phyloP scores from a whole-genome alignment of 768 basidiomycete species.

The Coprinopsis marcescibilis region DNA sequence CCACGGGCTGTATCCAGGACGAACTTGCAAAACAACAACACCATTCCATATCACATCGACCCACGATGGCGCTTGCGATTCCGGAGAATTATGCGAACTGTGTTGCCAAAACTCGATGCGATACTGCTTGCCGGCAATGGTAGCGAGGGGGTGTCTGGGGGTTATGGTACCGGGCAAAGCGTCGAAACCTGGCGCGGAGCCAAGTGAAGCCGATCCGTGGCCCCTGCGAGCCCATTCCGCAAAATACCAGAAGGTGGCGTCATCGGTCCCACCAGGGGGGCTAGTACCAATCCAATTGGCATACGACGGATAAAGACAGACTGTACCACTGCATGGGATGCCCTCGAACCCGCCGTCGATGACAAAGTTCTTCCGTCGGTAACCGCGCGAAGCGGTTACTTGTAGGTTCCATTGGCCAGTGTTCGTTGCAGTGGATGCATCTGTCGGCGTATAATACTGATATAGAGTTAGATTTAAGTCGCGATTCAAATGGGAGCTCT shows the following conservation, averaged over 20 bases:
- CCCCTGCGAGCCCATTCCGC: conserved; percentile 35
- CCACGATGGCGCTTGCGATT: conserved; percentile 27
- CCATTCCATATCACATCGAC: conserved; percentile 43
- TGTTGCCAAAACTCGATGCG: conserved; percentile 37
- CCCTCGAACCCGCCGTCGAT: conserved; percentile 41
- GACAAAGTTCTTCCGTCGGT: conserved; percentile 32
- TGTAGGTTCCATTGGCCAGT: conserved; percentile 39
- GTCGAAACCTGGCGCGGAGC: conserved; percentile 36
- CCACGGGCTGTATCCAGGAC: conserved; percentile 34
- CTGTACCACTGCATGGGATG: conserved; percentile 29
- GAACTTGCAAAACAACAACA: conserved; percentile 23
- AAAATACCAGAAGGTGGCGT: conserved; percentile 42
- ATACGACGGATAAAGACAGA: conserved; percentile 35
- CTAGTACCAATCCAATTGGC: conserved; percentile 36
- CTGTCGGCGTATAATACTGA: conserved; percentile 40
- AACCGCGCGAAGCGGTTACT: conserved; percentile 44
- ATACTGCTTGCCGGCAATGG: conserved; percentile 32
- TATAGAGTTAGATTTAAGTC: background rate
- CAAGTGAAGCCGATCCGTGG: conserved; percentile 33
- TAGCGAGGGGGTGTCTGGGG: conserved; percentile 25
- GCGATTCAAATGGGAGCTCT: background rate
- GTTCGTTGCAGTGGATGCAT: conserved; percentile 41
- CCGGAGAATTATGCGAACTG: conserved; percentile 30
- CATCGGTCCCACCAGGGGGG: conserved; percentile 29
- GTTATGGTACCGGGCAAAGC: conserved; percentile 33